These are phyloP conservation scores for Sanghuangporus sanghuang DNA, from an alignment of 1,284 basidiomycete species.

Conservation along the genomic window DNA sequence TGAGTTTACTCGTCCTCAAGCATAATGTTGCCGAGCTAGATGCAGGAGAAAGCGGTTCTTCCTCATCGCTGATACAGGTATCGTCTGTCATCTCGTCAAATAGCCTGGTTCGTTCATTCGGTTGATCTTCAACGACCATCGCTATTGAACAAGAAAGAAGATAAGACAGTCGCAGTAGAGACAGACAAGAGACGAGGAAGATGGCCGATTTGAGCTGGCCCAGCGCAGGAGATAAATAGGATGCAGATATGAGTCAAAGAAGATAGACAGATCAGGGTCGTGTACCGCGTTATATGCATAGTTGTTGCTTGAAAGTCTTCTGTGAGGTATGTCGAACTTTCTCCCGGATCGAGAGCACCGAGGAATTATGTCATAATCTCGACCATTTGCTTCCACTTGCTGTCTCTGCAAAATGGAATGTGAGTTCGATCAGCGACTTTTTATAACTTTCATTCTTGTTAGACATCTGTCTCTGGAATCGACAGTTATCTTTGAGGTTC, in stretches of 20 bases:
- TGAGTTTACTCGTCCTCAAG: neutral
- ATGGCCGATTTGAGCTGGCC: neutral
- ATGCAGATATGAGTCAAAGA: neutral
- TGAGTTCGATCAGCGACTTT: neutral
- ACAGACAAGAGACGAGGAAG: neutral
- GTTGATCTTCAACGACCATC: neutral
- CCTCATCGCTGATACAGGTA: neutral
- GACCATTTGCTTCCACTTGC: neutral
- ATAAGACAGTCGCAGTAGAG: neutral
- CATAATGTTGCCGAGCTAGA: constrained; percentile 5
- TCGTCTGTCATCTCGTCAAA: neutral
- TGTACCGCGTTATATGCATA: neutral
- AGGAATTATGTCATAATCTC: neutral
- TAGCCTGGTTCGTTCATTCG: neutral
- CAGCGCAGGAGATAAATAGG: neutral
- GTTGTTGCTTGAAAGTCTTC: neutral
- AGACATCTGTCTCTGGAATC: too few species aligned
- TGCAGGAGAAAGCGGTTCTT: neutral
- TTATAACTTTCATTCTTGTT: too few species aligned
- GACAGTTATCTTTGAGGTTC: too few species aligned
- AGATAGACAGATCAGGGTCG: neutral
- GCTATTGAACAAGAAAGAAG: neutral
- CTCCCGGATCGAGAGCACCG: neutral
- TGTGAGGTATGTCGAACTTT: neutral
- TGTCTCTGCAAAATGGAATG: neutral